phyloP scores from a whole-genome alignment of 495 filamentous ascomycete genomes.

The Neurospora sp. region DNA sequence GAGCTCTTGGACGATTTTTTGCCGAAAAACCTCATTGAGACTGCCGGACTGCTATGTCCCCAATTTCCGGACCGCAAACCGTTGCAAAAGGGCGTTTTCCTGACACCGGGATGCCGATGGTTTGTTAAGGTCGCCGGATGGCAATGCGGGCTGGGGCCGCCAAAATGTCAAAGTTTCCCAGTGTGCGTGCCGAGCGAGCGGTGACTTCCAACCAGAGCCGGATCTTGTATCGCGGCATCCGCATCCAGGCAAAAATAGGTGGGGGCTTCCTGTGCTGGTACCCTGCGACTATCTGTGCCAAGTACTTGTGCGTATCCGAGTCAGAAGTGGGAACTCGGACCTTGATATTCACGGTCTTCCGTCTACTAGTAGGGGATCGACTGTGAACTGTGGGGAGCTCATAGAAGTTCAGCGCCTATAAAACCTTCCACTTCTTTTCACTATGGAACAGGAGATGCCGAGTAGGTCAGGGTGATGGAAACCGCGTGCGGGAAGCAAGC shows the following conservation, averaged over 20 bases:
- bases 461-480: neutral
- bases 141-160: neutral
- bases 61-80: neutral
- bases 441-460: neutral
- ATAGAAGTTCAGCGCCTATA: neutral
- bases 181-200: conserved; percentile 2
- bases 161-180: neutral
- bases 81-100: neutral
- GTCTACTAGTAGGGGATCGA: neutral
- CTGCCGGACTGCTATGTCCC: neutral
- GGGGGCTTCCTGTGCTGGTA: conserved; percentile 10
- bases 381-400: neutral
- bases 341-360: neutral
- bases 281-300: conserved; percentile 11
- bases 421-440: neutral
- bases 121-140: neutral
- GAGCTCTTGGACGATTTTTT: conserved; percentile 44
- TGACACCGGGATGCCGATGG: neutral
- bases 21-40: conserved; percentile 46
- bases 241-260: conserved; percentile 19
- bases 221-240: conserved; percentile 19
- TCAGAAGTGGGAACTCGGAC: neutral
- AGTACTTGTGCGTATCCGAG: neutral
- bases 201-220: conserved; percentile 24
- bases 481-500: neutral